A percentile compares a stretch with the other conserved stretches of the same genome.
These are phyloP conservation scores for Trypanosoma melophagium DNA, from an alignment of 208 protist genomes.

Conservation along the genomic window DNA sequence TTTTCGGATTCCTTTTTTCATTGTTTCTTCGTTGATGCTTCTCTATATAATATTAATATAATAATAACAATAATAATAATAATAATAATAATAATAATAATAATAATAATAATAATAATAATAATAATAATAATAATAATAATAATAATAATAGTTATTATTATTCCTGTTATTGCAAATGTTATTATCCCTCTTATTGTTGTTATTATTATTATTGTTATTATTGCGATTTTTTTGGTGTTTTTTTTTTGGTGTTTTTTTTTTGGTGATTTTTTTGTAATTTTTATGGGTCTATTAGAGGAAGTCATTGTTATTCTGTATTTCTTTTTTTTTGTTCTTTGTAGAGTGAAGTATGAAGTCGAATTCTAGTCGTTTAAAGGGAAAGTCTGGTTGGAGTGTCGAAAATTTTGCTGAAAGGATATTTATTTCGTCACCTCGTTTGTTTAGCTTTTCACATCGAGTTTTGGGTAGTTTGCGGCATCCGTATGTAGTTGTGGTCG, in stretches of 20 bases:
- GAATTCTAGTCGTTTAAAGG: constrained; percentile 5
- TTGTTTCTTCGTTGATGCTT: not conserved
- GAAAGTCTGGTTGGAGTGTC: constrained; percentile 18
- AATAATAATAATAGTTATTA: too few species aligned
- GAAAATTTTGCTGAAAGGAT: constrained; percentile 66
- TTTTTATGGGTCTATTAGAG: constrained; percentile 5
- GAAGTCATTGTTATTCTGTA: not conserved
- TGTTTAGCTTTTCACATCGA: constrained; percentile 77
- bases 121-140: too few species aligned
- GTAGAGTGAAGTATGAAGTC: not conserved
- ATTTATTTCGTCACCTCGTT: constrained; percentile 54
- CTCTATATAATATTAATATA: too few species aligned
- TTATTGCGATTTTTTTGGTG: too few species aligned
- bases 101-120: too few species aligned
- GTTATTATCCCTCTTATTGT: not conserved
- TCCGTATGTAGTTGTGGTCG: constrained; percentile 53
- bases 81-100: too few species aligned
- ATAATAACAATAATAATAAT: too few species aligned
- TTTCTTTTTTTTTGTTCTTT: not conserved
- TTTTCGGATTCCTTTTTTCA: constrained; percentile 15
- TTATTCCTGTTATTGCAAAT: not conserved
- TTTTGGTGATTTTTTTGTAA: not conserved
- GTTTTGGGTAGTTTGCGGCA: constrained; percentile 60
- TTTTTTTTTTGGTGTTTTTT: not conserved
- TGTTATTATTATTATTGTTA: not conserved